Base-by-base conservation (phyloP, 2,329 filamentous ascomycete species). In the Hymenotorrendiella dingleyae region DNA sequence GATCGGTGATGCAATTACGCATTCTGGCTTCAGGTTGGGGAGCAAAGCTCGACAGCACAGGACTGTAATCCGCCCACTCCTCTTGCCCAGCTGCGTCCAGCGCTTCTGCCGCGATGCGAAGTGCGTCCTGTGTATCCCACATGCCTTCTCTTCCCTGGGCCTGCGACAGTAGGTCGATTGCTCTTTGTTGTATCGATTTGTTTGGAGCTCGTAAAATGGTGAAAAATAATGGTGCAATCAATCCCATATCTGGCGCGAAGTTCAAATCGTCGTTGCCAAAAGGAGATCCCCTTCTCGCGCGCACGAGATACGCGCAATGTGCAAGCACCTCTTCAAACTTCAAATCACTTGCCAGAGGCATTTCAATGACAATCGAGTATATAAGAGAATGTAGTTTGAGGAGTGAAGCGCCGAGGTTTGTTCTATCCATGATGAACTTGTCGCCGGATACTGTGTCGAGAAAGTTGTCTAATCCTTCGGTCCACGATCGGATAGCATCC, bases 381-480 rank as follows among this genome's bases (percentile, higher is more conserved):
- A 58, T 38, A 16, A 54, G 46, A 34, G 47, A 52, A 17, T 56
- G 53, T 8, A 51, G 28, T 42, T 46, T 56, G n/a, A 57, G 43
- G 4, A 57, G 27, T 12, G 80, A 78, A 28, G 69, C 76, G 1
- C 73, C 71, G 50, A 75, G 75, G 47, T 76, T 71, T 29, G 64
- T 67, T 46, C 61, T 71, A 33, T 74, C 67, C 1, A 65, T 65
- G 0, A 71, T 69, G 1, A 64, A 63, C 14, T 22, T 26, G n/a
- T 66, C 37, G 3, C 14, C 19, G 5, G 34, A 34, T n/a, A 34
- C 16, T 7, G 16, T 34, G 11, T n/a, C 39, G 9, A 50, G 37
- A 7, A 51, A 54, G n/a, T 30, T 36, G n/a, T 52, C 45, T 10
- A 57, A 34, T 6, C 42, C 47, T 16, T 43, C 28, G 6, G 43